Percentiles rank a stretch among this genome's conserved stretches.
These are phyloP conservation scores for Solanum rostratum DNA, from an alignment of 257 asterid genomes.

Conservation along the genomic window DNA sequence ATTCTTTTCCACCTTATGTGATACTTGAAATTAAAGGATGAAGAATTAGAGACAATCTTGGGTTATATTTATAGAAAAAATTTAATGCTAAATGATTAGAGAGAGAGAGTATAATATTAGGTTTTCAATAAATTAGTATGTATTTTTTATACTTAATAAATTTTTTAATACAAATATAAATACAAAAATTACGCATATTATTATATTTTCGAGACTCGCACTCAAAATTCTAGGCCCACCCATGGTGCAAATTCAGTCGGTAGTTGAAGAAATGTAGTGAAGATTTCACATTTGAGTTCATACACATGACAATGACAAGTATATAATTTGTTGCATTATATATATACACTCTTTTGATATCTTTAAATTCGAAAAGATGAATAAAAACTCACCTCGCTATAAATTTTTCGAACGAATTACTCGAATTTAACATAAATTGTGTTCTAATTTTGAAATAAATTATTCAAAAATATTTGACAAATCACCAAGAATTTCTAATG, in stretches of 20 bases:
- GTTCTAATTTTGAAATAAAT: not conserved
- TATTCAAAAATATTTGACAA: too few species aligned
- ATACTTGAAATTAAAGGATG: not conserved
- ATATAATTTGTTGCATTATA: not conserved
- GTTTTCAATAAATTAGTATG: too few species aligned
- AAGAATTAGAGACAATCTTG: not conserved
- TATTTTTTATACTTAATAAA: not conserved
- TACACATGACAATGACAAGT: not conserved
- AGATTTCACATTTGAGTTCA: not conserved
- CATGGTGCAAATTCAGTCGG: not conserved
- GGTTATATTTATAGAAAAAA: not conserved
- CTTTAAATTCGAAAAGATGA: not conserved
- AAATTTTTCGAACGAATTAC: not conserved
- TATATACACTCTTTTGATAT: too few species aligned
- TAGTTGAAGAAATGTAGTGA: not conserved
- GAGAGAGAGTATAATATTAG: not conserved
- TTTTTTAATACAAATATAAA: not conserved
- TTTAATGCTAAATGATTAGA: not conserved
- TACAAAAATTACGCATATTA: not conserved
- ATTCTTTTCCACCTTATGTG: not conserved
- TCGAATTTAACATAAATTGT: not conserved
- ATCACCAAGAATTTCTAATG: too few species aligned
- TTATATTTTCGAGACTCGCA: fast-evolving
- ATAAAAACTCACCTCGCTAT: not conserved
- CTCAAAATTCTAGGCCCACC: not conserved